Evolutionary conservation across 345 rosid genomes (phyloP), one percentile per base, ranked within the genome.

Genomic region (Mercurialis annua): DNA sequence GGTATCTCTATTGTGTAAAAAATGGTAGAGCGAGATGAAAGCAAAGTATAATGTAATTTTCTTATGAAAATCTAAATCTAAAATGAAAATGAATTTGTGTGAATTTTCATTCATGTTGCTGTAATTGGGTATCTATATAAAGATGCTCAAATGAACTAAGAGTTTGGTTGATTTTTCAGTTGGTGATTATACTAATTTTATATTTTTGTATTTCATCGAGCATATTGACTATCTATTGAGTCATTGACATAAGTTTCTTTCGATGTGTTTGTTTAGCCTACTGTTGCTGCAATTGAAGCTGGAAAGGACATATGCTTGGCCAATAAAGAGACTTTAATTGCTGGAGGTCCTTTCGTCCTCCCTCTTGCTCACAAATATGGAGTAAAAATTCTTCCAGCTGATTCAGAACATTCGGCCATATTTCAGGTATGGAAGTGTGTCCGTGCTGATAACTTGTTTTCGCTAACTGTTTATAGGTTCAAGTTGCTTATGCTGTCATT

Each of bases 371-470:
- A 82, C 42, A 89, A 89, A 71, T 82, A 89, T 79, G 89, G 87
- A 14, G 92, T 94, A 26, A 94, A 94, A 73, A 89, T 94, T 76
- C 97, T 94, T 78, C 96, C 97, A 0, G 96, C 99, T 67, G 99
- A 91, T 87, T 94, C 99, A 5, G 99, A 94, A 73, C 99, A 94
- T 81, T 94, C 97, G 69, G 96, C 99, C 48, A 87, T 94, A 79
- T 94, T 94, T 78, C 99, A 94, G 96, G 97, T 91, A 77, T 50
- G 71, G 60, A 66, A 52, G 27, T 21, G n/a, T 72, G 48, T 54
- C 1, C 43, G 23, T 56, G 40, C 46, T 26, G 15, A 53, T 58
- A 24, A 16, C 34, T 9, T 21, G 47, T 15, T 38, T 11, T 54
- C 27, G 53, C 31, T 31, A 33, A 63, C 57, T 43, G 24, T 42